Evolutionary conservation across 1,284 basidiomycete species (phyloP), one percentile per base, ranked within the genome.

Genomic region (Ganoderma resinaceum): DNA sequence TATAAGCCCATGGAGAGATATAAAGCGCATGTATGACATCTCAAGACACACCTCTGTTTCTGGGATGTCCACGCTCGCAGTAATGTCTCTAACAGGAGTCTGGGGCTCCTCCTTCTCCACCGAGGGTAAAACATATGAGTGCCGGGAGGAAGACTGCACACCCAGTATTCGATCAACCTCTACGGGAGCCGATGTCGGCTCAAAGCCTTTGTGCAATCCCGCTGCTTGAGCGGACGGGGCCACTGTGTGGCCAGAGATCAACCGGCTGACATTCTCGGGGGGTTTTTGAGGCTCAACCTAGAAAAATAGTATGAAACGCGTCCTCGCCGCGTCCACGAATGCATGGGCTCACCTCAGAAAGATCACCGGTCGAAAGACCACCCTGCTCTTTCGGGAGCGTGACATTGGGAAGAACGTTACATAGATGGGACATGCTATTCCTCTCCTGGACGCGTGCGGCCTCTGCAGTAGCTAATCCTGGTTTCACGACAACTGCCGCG

Each of bases 21-120:
- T 31, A 5, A 3, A 55, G 29, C 7, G 3, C 1, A 55, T 23
- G 18, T 1, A 31, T 31, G 52, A 33, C 2, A 29, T 31, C 14
- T 29, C 52, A 1, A 57, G 43, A 58, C 29, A n/a, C 52, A 64
- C 55, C 65, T 72, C 68, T 31, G 40, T 62, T 12, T 55, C 61
- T 14, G 66, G 62, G 8, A 72, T 55, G 4, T 66, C 61, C 3
- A 66, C 67, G 20, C 42, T 67, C 4, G 61, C 65, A 3, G 70
- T 61, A 14, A 53, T 26, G 16, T 71, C 65, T 35, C 59, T 66
- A 3, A 66, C 58, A 3, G 63, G 61, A 14, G 35, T 14, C 9
- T 60, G 65, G n/a, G 55, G 20, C 23, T 3, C 23, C 55, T 35
- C 57, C n/a, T 33, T 33, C 53, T 59, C 58, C 3, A 18, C 23